phyloP scores from a whole-genome alignment of 441 rosid genomes.

The Jatropha multifida region DNA sequence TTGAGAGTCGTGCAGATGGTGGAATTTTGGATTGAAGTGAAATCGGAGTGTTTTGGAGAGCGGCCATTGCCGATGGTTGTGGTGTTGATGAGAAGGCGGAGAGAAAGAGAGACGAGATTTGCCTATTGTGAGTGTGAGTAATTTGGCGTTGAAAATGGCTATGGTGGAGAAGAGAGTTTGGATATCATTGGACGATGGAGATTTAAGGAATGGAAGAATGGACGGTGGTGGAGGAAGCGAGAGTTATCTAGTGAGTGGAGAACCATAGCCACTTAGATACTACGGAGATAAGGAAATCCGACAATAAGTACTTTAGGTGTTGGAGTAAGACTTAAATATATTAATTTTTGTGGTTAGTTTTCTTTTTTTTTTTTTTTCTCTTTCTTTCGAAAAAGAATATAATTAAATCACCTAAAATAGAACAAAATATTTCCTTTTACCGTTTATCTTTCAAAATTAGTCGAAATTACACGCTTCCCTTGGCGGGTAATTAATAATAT shows the following conservation, averaged over 20 bases:
- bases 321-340: no score
- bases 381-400: no score
- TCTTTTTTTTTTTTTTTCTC: no score
- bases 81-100: neutral
- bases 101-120: neutral
- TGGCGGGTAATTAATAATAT: no score
- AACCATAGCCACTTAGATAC: slow-evolving; percentile 10
- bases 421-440: no score
- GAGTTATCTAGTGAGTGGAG: slow-evolving; percentile 21
- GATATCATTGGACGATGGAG: slow-evolving; percentile 4
- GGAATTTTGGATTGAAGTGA: slow-evolving; percentile 55
- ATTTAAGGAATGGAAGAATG: slow-evolving; percentile 7
- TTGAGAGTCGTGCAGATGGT: slow-evolving; percentile 35
- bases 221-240: slow-evolving; percentile 10
- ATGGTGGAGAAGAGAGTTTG: neutral
- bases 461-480: no score
- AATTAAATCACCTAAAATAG: no score
- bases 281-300: neutral
- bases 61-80: slow-evolving; percentile 45
- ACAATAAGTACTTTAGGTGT: neutral
- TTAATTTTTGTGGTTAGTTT: no score
- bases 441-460: no score
- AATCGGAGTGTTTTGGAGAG: slow-evolving; percentile 50
- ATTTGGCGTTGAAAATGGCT: neutral
- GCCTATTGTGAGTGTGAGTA: neutral